Evolutionary conservation across 1,284 basidiomycete species (phyloP).

Genomic region (Xerocomus amazonicus): DNA sequence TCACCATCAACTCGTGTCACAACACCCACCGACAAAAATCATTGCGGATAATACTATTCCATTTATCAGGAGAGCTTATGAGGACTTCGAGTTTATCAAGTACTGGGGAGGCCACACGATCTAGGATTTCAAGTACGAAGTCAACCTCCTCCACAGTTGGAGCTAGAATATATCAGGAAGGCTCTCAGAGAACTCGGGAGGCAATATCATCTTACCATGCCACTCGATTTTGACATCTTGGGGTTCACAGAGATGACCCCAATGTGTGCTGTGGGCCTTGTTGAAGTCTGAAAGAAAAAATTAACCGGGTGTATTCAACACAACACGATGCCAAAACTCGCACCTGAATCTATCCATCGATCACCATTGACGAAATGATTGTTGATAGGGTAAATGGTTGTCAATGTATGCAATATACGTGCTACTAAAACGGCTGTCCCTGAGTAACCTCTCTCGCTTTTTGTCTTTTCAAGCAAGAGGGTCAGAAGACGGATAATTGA

Average conservation of each 20-base stretch:
- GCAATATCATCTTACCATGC: slow-evolving; percentile 58
- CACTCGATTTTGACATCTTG: slow-evolving; percentile 84
- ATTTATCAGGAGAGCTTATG: slow-evolving; percentile 50
- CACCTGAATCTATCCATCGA: slow-evolving; percentile 79
- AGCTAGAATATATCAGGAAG: slow-evolving; percentile 41
- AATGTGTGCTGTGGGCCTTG: slow-evolving; percentile 68
- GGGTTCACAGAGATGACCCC: slow-evolving; percentile 82
- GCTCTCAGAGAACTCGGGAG: neutral
- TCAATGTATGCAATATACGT: slow-evolving; percentile 74
- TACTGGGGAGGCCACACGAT: slow-evolving; percentile 64
- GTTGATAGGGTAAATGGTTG: slow-evolving; percentile 78
- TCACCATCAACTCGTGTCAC: neutral
- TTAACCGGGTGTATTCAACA: neutral
- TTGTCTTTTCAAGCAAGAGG: slow-evolving; percentile 74
- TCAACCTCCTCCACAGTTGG: slow-evolving; percentile 74
- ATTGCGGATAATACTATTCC: slow-evolving; percentile 79
- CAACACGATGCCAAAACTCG: slow-evolving; percentile 16
- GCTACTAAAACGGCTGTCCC: slow-evolving; percentile 80
- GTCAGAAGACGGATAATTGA: slow-evolving; percentile 68
- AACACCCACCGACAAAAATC: slow-evolving; percentile 83
- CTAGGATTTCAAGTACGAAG: slow-evolving; percentile 59
- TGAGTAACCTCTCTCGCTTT: slow-evolving; percentile 88
- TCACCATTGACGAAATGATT: slow-evolving; percentile 80
- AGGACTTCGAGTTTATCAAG: slow-evolving; percentile 69
- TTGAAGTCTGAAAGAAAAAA: slow-evolving; percentile 57